Base-by-base conservation (phyloP, 169 alveolate genomes). In the Babesia microti region DNA sequence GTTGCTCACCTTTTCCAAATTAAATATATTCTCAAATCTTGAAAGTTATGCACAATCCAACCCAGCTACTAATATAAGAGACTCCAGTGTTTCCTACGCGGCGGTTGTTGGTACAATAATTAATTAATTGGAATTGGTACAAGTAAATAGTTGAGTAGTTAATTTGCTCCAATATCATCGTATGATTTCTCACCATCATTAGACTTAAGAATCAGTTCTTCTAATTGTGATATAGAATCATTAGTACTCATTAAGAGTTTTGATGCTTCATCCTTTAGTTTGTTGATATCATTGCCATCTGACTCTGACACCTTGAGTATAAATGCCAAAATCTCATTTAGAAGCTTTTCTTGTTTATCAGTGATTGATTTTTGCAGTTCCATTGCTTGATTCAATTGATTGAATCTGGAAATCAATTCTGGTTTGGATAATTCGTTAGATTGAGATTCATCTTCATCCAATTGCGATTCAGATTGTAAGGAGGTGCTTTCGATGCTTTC, bases 61-160 rank as follows among this genome's bases (percentile, higher is more conserved):
- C 42, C 7, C 66, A 27, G 87, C 80, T 32, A 60, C 52, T 39
- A 68, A 59, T 17, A 14, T 42, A 21, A 45, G 49, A 6, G 91
- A 81, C 43, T 49, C 88, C 4, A 86, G 95, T 4, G 97, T 90
- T 4, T 83, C 93, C 18, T 90, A 90, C 75, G 94, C 93, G 0
- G 41, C 91, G 17, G 51, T 73, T 0, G 83, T 78, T 3, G 76
- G 76, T n/a, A 46, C 69, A 11, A n/a, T 33, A 19, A 24, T 51
- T 44, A 48, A 32, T 37, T 39, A 48, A 60, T 15, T 2, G 3
- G 18, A 15, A n/a, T 51, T 14, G 7, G 24, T 19, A 27, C 18
- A 15, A 47, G 37, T 39, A 33, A 14, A 32, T 18, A 23, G 37
- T 2, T 44, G 11, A 48, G 27, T 33, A 35, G 27, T 40, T 14